Base-by-base conservation (phyloP, 2,329 filamentous ascomycete genomes). In the Magnaporthiopsis rhizophila region DNA sequence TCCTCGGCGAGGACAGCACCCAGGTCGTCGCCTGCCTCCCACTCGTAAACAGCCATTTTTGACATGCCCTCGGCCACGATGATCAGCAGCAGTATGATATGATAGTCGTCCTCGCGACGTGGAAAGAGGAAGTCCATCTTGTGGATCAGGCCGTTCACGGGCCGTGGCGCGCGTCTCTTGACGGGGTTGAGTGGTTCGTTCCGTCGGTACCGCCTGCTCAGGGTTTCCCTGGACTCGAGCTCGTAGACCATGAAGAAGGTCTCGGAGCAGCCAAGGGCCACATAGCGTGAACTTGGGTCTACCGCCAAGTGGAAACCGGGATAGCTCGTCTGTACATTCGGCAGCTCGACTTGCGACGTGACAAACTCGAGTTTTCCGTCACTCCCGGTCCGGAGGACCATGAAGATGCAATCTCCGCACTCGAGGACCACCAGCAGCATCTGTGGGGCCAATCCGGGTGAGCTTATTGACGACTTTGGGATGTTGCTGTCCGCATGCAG, bases 121-220 rank as follows among this genome's bases (percentile, higher is more conserved):
- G 92, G 90, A 65, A 89, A 86, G 3, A 99, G 80, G 68, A 98
- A 99, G 28, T 92, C 89, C 81, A 97, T 88, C 69, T 91, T 90
- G 69, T 94, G 81, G 64, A 98, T 91, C n/a, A 88, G 81, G 0
- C 91, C 92, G 9, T 87, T 83, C 9, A 92, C 79, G 12, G 74
- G 68, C 12, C 81, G 79, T 24, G 79, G 71, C 24, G 75, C 71
- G 56, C 69, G 73, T 0, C 73, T 74, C 66, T 80, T 80, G 65
- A 96, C 82, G 1, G 89, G 89, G 12, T 80, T 74, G 65, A 90
- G 74, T 67, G 76, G 71, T n/a, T 77, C 74, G 38, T 72, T 71
- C 53, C 71, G 68, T 21, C 70, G 72, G 71, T 81, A 89, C 72
- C 77, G 86, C 69, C 69, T 73, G 69, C 74, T 82, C 71, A 85